Evolutionary conservation across 257 asterid genomes (phyloP), one percentile per base, ranked within the genome.

Genomic region (Oldenlandia corymbosa): DNA sequence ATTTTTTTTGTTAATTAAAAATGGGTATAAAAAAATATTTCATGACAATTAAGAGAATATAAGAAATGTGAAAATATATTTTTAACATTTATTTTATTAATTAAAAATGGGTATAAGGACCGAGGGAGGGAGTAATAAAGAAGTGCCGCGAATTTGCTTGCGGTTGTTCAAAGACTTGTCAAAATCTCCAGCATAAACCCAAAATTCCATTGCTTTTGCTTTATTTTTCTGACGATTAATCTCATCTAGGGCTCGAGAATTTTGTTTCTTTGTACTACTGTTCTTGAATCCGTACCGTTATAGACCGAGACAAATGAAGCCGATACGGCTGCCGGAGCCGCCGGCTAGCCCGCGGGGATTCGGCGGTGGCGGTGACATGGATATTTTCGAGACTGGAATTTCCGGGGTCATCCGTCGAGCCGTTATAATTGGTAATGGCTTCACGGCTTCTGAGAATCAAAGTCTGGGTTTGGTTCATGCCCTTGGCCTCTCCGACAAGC

Each of bases 321-420:
- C 97, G 48, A 92, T 92, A 43, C 80, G 85, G 84, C 84, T 92
- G 63, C 99, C 99, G 72, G 91, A 83, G 76, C 99, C 96, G 30
- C 97, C 97, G 58, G 78, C 79, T 43, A 92, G 96, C 79, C 94
- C 97, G 10, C 82, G 65, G 60, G 71, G 79, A 47, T 78, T 79
- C 55, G 80, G 68, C 34, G 64, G 67, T 11, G 71, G 50, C 18
- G 68, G 51, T n/a, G 72, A 85, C 12, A 89, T 95, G 30, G 97
- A 89, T 60, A 85, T 93, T 59, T 93, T 93, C 69, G 96, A 87
- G 53, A 91, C 81, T 60, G 99, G 95, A 26, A 85, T 87, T 50
- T 75, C 80, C 68, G 86, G 86, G 54, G 86, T 85, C 51, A 73
- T 93, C 58, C 85, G 96, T 43, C 88, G 99, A 21, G 96, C 97